Conservation (phyloP, 2,329 filamentous ascomycete species). For the Beauveria brongniartii region DNA sequence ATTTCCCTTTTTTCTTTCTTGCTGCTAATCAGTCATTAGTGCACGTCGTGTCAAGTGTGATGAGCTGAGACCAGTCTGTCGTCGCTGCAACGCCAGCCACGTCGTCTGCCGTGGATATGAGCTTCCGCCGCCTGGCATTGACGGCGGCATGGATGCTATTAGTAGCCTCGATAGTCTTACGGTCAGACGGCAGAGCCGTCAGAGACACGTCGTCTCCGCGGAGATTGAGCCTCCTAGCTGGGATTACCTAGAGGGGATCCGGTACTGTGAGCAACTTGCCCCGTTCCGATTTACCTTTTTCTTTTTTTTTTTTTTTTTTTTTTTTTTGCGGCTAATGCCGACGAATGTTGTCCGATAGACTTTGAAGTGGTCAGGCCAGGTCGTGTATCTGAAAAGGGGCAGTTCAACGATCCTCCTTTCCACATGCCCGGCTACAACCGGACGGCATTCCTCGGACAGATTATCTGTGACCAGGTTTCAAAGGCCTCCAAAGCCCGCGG, state of each 20-base stretch:
- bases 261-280: not conserved
- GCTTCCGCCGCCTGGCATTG: not conserved
- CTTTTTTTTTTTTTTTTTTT: no score
- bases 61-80: not conserved
- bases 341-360: not conserved
- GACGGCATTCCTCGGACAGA: not conserved
- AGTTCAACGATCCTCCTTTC: not conserved
- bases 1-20: not conserved
- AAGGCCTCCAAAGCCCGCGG: not conserved
- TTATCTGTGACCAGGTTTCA: not conserved
- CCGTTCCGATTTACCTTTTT: no score
- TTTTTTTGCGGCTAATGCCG: not conserved
- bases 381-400: not conserved
- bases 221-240: not conserved
- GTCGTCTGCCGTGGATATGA: not conserved
- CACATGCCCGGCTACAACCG: not conserved
- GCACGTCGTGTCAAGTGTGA: not conserved
- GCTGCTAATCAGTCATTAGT: not conserved
- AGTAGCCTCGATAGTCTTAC: not conserved
- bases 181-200: not conserved
- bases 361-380: not conserved
- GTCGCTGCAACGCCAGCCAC: not conserved
- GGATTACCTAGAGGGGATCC: not conserved
- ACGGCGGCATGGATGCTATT: not conserved
- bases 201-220: not conserved